phyloP scores from a whole-genome alignment of 441 rosid genomes.

The Heliophila coronopifolia region DNA sequence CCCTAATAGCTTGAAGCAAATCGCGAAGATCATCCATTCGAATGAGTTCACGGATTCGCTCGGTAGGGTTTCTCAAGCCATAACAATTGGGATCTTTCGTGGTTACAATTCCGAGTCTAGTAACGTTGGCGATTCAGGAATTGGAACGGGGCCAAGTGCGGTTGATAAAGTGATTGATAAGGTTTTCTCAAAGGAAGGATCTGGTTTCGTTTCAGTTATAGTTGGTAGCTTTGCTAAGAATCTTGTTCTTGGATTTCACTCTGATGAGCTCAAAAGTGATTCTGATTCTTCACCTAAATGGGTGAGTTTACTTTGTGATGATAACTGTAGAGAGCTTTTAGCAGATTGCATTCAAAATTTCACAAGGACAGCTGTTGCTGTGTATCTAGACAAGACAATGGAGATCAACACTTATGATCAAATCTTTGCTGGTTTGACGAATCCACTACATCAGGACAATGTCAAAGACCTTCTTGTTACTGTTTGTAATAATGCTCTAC shows the following conservation, averaged over 20 bases:
- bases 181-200: conserved; percentile 56
- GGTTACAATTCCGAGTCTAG: conserved; percentile 39
- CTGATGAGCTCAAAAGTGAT: conserved; percentile 17
- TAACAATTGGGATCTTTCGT: conserved; percentile 52
- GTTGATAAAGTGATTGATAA: conserved; percentile 58
- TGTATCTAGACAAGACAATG: conserved; percentile 82
- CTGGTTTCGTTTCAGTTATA: conserved; percentile 72
- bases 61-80: conserved; percentile 48
- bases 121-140: conserved; percentile 3
- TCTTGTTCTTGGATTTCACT: conserved; percentile 67
- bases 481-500: conserved; percentile 64
- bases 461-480: conserved; percentile 65
- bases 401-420: conserved; percentile 70
- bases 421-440: conserved; percentile 68
- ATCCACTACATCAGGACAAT: conserved; percentile 61
- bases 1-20: conserved; percentile 78
- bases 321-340: conserved; percentile 55
- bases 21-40: conserved; percentile 59
- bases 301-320: conserved; percentile 48
- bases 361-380: conserved; percentile 65
- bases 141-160: conserved; percentile 26
- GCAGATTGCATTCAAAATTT: conserved; percentile 74
- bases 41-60: conserved; percentile 55
- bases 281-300: conserved; percentile 38
- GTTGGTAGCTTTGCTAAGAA: conserved; percentile 87